These are phyloP conservation scores for Pholiota molesta DNA, from an alignment of 768 basidiomycete genomes.

Conservation along the genomic window DNA sequence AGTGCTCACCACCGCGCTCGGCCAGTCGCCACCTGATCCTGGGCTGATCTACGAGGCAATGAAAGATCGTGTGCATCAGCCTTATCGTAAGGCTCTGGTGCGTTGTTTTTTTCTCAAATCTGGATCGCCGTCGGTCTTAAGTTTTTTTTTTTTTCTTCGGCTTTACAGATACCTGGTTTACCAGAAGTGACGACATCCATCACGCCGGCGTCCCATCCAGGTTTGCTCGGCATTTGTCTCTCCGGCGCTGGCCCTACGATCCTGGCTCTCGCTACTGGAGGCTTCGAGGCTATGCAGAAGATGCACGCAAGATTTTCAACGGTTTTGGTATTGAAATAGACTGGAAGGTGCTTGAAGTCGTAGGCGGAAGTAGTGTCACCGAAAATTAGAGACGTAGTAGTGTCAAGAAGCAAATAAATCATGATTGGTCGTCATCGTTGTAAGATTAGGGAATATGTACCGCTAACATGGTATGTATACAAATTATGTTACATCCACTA, in stretches of 20 bases:
- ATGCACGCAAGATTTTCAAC: slow-evolving; percentile 75
- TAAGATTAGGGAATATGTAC: slow-evolving; percentile 16
- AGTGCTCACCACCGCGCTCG: slow-evolving; percentile 93
- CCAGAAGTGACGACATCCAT: slow-evolving; percentile 89
- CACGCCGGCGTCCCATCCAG: slow-evolving; percentile 88
- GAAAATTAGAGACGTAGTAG: slow-evolving; percentile 14
- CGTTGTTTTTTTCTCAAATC: slow-evolving; percentile 23
- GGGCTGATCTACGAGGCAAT: slow-evolving; percentile 99
- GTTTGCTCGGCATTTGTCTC: slow-evolving; percentile 95
- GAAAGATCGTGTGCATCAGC: slow-evolving; percentile 98
- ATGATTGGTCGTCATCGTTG: slow-evolving; percentile 20
- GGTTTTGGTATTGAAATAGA: slow-evolving; percentile 78
- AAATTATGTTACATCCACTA: slow-evolving; percentile 22
- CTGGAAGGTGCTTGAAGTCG: slow-evolving; percentile 84
- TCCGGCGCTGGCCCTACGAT: slow-evolving; percentile 99
- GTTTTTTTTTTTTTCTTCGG: background rate
- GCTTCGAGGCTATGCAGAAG: slow-evolving; percentile 87
- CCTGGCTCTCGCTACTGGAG: slow-evolving; percentile 86
- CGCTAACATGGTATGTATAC: slow-evolving; percentile 22
- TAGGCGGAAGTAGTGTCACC: slow-evolving; percentile 42
- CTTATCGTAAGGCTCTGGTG: slow-evolving; percentile 88
- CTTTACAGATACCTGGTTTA: slow-evolving; percentile 88
- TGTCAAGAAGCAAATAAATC: slow-evolving; percentile 9
- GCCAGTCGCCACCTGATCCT: slow-evolving; percentile 88
- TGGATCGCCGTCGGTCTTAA: slow-evolving; percentile 1